Base-by-base conservation (phyloP, 257 asterid species). In the Penstemon davidsonii region DNA sequence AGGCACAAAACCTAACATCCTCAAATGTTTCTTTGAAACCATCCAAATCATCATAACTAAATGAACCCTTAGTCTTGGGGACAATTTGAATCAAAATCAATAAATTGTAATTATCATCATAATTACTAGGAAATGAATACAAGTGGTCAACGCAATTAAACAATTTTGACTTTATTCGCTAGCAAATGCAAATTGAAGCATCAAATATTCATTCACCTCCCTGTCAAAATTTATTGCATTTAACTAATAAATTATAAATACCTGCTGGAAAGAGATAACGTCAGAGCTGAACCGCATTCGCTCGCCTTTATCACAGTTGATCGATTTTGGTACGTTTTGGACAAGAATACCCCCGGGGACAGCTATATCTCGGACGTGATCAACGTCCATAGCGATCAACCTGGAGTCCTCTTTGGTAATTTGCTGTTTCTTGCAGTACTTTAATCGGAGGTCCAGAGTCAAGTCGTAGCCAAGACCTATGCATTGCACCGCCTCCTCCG, bases 241-340 rank as follows among this genome's bases (percentile, higher is more conserved):
- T 15, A 15, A 15, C 18, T 15, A 15, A 15, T 15, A 15, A 15
- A 15, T 15, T 15, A 42, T 18, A 38, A 18, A 0, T 65, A 79
- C 83, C 80, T 79, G 75, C 70, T 73, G 73, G 62, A 80, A 80
- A 15, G 79, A 53, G 41, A 76, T 62, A 44, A 73, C 73, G 56
- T 80, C 79, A 38, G 84, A 73, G 51, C 73, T 33, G 60, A 66
- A 62, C 0, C 82, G 75, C 55, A 74, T 58, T n/a, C 81, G 81
- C 42, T 76, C 85, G 25, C 85, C 85, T 42, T 57, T 70, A 46
- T 58, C 79, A 51, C 82, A 80, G 2, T 76, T 80, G 69, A 80
- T 80, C 11, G 64, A 60, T 19, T 68, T 52, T 5, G 85, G 73
- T 0, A 80, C 85, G 53, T 80, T 67, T 7, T 46, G 75, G 42